Evolutionary conservation across 75 land plant species (phyloP), one percentile per base, ranked within the genome.

Genomic region (Sequoiadendron giganteum): DNA sequence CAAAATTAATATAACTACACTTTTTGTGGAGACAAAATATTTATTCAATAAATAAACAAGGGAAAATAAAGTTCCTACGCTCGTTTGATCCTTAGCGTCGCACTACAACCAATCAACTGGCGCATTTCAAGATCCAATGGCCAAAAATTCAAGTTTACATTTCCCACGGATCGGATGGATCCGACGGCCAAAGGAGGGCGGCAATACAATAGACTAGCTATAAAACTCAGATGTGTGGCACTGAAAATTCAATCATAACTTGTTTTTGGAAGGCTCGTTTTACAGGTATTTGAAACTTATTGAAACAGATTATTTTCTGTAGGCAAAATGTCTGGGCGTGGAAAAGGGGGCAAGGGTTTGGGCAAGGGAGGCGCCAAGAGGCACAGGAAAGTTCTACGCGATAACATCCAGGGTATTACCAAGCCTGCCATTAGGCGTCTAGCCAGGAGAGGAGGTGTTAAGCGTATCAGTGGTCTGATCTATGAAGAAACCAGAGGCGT

Each of bases 321-420:
- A 61, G 68, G 1, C 28, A 45, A 19, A 81, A 90, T 90, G 91
- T 90, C 91, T 21, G 91, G 91, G 21, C 54, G 91, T 7, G 91
- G 91, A 10, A 90, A 90, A 84, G 91, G 91, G 52, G 91, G 91
- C 78, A 90, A 90, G 83, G 91, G 91, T 13, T 68, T 90, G 88
- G 91, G 91, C 18, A 90, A 90, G 87, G 91, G 91, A 14, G 91
- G 91, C 1, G 89, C 89, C 30, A 88, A 88, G 89, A 25, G 89
- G 47, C 89, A 88, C 88, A 48, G 89, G 30, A 88, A 88, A 38
- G 88, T 88, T 0, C 88, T 86, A 0, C n/a, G 77, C 10, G 76
- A 86, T 40, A 43, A 43, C 30, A 43, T 85, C 30, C 86, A 43
- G 45, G 36, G 34, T 10, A 85, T 39, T 58, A n/a, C 70, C 25